Evolutionary conservation across 345 rosid genomes (phyloP), one percentile per base, ranked within the genome.

Genomic region (Combretum micranthum): DNA sequence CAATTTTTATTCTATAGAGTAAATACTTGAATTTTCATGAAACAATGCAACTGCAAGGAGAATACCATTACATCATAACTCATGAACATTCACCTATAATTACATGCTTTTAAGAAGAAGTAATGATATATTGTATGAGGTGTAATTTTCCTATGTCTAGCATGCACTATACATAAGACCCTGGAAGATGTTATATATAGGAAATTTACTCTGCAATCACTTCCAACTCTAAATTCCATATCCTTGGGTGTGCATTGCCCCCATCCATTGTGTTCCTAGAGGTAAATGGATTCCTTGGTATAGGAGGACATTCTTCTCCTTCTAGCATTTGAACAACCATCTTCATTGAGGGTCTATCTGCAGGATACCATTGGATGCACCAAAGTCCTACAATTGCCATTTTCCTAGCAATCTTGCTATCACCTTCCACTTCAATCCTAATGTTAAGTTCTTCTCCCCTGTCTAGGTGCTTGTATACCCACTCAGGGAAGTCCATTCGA

Each of bases 361-460:
- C 53, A 0, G 69, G 73, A 13, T 64, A 54, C 69, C 65, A 54
- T 18, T 69, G 73, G 15, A 69, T 59, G 69, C 69, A 59, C 57
- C 61, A 59, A 3, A 61, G 55, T 21, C 20, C 64, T 4, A 61
- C 43, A 3, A 69, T 69, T 14, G 69, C 50, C 19, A 69, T 53
- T 42, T 64, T 69, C 58, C 59, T 64, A 17, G 65, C 73, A 11
- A 69, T 49, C 20, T 64, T 52, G 22, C 0, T 51, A 17, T 61
- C 47, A 13, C 47, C 57, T 2, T 62, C 72, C 42, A 46, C 44
- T 25, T 8, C 12, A 19, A 32, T 51, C 39, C 61, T 39, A 4
- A 51, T 48, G 13, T 52, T 47, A 13, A 55, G 3, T n/a, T 56
- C 57, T 25, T 22, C 57, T 15, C 67, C 66, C 13, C 32, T 18